Evolutionary conservation across 768 basidiomycete species (phyloP).

Genomic region (Lactifluus subvellereus): DNA sequence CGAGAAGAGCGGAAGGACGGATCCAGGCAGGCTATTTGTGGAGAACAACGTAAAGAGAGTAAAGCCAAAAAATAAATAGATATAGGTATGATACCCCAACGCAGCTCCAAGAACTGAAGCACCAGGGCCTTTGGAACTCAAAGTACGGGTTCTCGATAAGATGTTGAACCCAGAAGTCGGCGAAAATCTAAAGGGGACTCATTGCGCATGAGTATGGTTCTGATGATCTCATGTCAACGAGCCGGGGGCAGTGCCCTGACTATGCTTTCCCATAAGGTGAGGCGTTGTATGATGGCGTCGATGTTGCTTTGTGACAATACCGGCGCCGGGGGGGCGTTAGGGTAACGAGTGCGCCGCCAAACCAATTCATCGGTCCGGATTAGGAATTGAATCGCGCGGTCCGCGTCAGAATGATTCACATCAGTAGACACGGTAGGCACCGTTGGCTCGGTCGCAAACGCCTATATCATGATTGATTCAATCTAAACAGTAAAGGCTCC

Average conservation of each 20-base stretch:
- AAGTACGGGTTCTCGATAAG: not conserved
- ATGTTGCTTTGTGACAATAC: constrained; percentile 22
- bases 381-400: constrained; percentile 23
- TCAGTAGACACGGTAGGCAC: not conserved
- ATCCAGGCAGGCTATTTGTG: constrained; percentile 5
- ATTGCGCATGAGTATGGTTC: not conserved
- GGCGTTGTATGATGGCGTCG: constrained; percentile 18
- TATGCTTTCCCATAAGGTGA: constrained; percentile 24
- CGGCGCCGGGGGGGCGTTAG: constrained; percentile 9
- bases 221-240: not conserved
- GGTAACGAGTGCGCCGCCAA: constrained; percentile 23
- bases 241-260: constrained; percentile 19
- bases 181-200: not conserved
- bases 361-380: constrained; percentile 22
- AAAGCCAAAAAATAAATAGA: not conserved
- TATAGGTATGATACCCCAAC: not conserved
- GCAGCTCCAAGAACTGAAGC: not conserved
- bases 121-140: not conserved
- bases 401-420: constrained; percentile 1
- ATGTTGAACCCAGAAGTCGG: constrained; percentile 1
- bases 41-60: constrained; percentile 3
- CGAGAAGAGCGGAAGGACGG: constrained; percentile 1
- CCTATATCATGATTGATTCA: constrained; percentile 11
- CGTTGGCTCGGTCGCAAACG: not conserved
- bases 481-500: not conserved